These are phyloP conservation scores for Lachancea cidri DNA, from an alignment of 805 yeast species.

Conservation along the genomic window DNA sequence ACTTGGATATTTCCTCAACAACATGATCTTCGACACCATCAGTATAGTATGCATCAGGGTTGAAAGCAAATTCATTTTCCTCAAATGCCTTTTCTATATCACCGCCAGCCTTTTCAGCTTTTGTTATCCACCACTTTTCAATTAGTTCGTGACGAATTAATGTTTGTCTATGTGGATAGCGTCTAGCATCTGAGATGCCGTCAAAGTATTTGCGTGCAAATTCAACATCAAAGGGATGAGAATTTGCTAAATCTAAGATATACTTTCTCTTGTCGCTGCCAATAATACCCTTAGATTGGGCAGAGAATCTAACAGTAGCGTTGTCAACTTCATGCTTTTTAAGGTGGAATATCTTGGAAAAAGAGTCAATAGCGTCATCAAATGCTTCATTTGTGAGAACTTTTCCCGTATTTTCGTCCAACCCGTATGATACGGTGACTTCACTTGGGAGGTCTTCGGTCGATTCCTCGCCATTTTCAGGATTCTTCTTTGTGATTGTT, in stretches of 20 bases:
- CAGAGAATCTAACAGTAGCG: constrained; percentile 56
- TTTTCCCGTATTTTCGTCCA: constrained; percentile 51
- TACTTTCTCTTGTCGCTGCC: constrained; percentile 86
- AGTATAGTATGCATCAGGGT: constrained; percentile 70
- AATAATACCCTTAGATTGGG: constrained; percentile 76
- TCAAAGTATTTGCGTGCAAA: constrained; percentile 59
- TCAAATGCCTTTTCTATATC: constrained; percentile 33
- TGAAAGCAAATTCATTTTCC: constrained; percentile 50
- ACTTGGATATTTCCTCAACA: constrained; percentile 65
- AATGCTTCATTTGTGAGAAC: constrained; percentile 50
- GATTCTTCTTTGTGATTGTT: constrained; percentile 35
- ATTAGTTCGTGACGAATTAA: constrained; percentile 83
- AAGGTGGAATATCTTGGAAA: constrained; percentile 74
- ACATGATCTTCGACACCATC: constrained; percentile 38
- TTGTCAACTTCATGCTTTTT: constrained; percentile 56
- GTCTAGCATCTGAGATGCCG: constrained; percentile 35
- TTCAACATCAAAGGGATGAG: constrained; percentile 78
- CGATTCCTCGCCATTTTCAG: constrained; percentile 38
- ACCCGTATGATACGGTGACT: constrained; percentile 68
- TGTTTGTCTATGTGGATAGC: constrained; percentile 79
- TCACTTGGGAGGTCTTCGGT: constrained; percentile 33
- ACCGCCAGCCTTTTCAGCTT: constrained; percentile 40
- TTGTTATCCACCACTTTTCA: constrained; percentile 80
- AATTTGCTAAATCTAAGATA: constrained; percentile 74
- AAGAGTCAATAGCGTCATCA: constrained; percentile 46